These are phyloP conservation scores for Tylopilus felleus DNA, from an alignment of 768 basidiomycete species.

Conservation along the genomic window DNA sequence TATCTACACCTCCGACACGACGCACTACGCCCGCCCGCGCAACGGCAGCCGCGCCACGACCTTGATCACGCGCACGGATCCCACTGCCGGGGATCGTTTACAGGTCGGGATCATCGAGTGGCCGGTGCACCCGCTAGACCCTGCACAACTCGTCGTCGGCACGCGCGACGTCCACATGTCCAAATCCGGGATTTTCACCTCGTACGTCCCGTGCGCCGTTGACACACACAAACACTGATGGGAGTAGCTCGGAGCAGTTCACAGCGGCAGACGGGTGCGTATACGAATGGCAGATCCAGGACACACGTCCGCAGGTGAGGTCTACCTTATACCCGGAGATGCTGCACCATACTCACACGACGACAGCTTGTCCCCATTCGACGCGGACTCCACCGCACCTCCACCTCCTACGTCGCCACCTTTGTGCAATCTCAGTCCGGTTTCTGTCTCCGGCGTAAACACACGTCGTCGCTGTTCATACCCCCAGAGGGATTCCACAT, in stretches of 20 bases:
- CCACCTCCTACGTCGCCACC: constrained; percentile 26
- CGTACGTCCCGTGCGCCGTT: constrained; percentile 8
- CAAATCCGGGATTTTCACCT: constrained; percentile 21
- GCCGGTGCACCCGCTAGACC: constrained; percentile 11
- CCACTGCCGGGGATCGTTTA: constrained; percentile 13
- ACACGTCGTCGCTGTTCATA: constrained; percentile 24
- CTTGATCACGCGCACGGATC: constrained; percentile 22
- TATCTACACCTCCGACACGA: constrained; percentile 21
- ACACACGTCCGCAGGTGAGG: constrained; percentile 24
- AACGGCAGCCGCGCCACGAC: constrained; percentile 20
- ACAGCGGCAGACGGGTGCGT: constrained; percentile 14
- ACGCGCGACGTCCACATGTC: constrained; percentile 25
- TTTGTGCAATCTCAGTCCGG: constrained; percentile 21
- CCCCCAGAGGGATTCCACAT: constrained; percentile 29
- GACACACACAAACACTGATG: neutral
- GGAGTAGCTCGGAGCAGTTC: constrained; percentile 24
- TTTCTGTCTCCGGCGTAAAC: constrained; percentile 11
- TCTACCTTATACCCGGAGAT: too few species aligned
- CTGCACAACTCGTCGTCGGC: constrained; percentile 20
- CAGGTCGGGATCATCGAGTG: constrained; percentile 33
- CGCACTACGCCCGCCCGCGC: neutral
- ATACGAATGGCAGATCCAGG: constrained; percentile 31
- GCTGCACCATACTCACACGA: neutral
- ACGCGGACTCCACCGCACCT: neutral
- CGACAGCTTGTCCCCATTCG: constrained; percentile 27